Evolutionary conservation across 495 filamentous ascomycete species (phyloP), one percentile per base, ranked within the genome.

Genomic region (Aspergillus wentii): DNA sequence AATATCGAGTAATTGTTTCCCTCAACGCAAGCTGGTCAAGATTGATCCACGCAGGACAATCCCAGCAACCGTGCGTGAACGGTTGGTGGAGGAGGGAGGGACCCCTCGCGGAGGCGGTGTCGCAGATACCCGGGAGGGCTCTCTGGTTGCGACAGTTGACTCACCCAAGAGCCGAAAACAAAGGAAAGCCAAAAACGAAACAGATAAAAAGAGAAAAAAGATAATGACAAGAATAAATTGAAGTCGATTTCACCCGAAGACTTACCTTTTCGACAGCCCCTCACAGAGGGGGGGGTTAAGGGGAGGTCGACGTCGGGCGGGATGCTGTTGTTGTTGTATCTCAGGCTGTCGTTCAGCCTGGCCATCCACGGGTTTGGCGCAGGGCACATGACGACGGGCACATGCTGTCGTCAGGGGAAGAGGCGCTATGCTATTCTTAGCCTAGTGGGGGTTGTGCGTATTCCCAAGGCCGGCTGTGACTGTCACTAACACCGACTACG

Each of bases 31-130:
- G n/a, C n/a, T n/a, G n/a, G n/a, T n/a, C n/a, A n/a, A n/a, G n/a
- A n/a, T n/a, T n/a, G n/a, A n/a, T n/a, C n/a, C n/a, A n/a, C 22
- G 22, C 11, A 5, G 22, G 22, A 11, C 22, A 18, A 19, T 19
- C 34, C 14, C 35, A 49, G 46, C 38, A 50, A 51, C 54, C 49
- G 49, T 55, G 51, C 40, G 54, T 51, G 29, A 42, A 41, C 40
- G 9, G 36, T 27, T 40, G 25, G 38, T 40, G 23, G 37, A 51
- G 38, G 49, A 52, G 54, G 51, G 59, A 64, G 59, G 54, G 52
- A 44, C 55, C 59, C 49, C 53, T 54, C 53, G 47, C 43, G 46
- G 62, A 62, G 61, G 63, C 61, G 61, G 63, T 67, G 61, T 63
- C 61, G 59, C 53, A 63, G 56, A 41, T 45, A 46, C 36, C 44